Percentiles rank a stretch among this genome's conserved stretches.
phyloP scores from a whole-genome alignment of 495 filamentous ascomycete species.

The Penicillium egyptiacum region DNA sequence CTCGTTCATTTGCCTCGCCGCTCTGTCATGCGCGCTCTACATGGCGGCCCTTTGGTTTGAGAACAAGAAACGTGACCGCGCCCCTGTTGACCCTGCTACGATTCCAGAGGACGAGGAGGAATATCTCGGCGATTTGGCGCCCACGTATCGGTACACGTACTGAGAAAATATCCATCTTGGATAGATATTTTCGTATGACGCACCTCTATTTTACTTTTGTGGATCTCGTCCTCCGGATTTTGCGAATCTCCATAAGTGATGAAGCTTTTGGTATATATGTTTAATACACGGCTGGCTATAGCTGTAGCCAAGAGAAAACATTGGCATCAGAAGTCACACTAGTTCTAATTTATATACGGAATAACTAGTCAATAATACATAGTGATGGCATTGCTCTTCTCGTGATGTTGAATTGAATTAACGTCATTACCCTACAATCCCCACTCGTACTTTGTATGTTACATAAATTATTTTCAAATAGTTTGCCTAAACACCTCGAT shows the following conservation, averaged over 20 bases:
- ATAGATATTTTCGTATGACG: neutral
- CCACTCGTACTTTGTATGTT: neutral
- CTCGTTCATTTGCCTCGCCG: conserved; percentile 68
- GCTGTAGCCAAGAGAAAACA: neutral
- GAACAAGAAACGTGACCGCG: conserved; percentile 62
- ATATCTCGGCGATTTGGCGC: conserved; percentile 40
- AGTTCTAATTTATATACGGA: neutral
- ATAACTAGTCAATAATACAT: neutral
- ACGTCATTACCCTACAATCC: neutral
- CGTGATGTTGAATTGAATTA: neutral
- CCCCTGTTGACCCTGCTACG: conserved; percentile 21
- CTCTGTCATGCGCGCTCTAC: conserved; percentile 60
- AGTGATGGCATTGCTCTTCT: conserved; percentile 1
- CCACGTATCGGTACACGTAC: conserved; percentile 43
- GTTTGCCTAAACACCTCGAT: neutral
- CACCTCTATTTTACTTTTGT: neutral
- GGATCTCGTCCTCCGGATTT: neutral
- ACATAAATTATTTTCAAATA: neutral
- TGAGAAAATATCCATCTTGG: conserved; percentile 15
- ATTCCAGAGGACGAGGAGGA: conserved; percentile 34
- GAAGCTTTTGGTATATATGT: neutral
- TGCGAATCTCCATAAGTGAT: neutral
- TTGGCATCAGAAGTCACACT: neutral
- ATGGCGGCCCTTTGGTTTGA: conserved; percentile 56
- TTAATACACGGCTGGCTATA: neutral